Conservation (phyloP, 306 rosid species). For the Psophocarpus tetragonolobus region DNA sequence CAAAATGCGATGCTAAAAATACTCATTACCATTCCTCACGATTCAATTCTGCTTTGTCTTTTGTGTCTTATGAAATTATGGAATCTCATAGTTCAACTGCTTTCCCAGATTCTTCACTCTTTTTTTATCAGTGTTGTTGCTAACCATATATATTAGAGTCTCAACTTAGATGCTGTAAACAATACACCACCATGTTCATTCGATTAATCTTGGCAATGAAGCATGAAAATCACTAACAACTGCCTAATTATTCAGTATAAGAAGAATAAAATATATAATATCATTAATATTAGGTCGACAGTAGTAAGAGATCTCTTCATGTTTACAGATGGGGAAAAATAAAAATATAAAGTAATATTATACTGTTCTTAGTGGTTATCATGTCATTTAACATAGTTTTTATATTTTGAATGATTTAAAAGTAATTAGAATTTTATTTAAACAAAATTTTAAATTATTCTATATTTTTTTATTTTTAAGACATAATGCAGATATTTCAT, state of each 20-base stretch:
- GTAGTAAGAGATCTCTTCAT: background rate
- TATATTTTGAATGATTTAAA: no score
- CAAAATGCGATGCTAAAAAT: background rate
- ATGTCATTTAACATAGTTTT: no score
- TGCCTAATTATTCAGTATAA: background rate
- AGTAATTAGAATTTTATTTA: no score
- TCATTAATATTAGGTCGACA: background rate
- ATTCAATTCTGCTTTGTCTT: slow-evolving; percentile 34
- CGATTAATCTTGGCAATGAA: background rate
- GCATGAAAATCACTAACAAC: background rate
- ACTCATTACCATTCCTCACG: background rate
- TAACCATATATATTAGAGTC: background rate
- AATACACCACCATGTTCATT: background rate
- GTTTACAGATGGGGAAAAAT: background rate
- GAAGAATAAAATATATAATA: background rate
- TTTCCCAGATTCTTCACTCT: background rate
- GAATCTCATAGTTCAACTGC: slow-evolving; percentile 25
- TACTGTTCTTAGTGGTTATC: no score
- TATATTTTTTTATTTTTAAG: no score
- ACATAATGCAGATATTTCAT: no score
- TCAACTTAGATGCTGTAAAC: slow-evolving; percentile 5
- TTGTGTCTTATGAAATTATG: slow-evolving; percentile 14
- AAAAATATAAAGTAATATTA: no score
- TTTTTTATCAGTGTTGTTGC: background rate
- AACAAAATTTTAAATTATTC: no score